Evolutionary conservation across 306 rosid genomes (phyloP).

Genomic region (Prunus mira): DNA sequence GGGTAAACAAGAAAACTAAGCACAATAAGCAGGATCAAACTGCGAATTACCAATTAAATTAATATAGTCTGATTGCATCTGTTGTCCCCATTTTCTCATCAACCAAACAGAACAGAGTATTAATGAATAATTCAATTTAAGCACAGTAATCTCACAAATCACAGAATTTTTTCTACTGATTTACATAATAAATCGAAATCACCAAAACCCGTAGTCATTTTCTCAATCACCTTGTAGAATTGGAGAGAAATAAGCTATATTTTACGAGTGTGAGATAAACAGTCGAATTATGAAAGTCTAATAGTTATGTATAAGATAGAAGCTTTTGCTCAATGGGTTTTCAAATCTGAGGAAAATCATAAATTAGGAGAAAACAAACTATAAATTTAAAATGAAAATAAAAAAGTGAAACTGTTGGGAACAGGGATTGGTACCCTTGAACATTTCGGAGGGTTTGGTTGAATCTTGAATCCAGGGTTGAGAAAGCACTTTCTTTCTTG

Average conservation of each 20-base stretch:
- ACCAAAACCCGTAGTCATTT: conserved; percentile 13
- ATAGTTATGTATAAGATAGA: conserved; percentile 13
- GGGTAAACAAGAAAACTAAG: not conserved
- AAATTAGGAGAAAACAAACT: conserved; percentile 14
- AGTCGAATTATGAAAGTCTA: not conserved
- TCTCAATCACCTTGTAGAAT: conserved; percentile 8
- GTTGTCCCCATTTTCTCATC: conserved; percentile 23
- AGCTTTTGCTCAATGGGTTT: conserved; percentile 6
- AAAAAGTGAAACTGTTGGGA: not conserved
- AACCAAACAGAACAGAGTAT: conserved; percentile 20
- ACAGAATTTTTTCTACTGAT: not conserved
- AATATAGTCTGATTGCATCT: conserved; percentile 4
- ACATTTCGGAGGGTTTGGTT: conserved; percentile 89
- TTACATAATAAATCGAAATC: conserved; percentile 18
- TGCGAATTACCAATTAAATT: not conserved
- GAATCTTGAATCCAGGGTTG: conserved; percentile 68
- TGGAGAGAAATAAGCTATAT: conserved; percentile 22
- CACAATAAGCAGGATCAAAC: not conserved
- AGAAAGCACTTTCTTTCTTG: conserved; percentile 31
- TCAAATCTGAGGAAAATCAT: conserved; percentile 24
- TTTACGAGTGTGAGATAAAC: not conserved
- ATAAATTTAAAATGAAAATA: not conserved
- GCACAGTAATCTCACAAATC: conserved; percentile 26
- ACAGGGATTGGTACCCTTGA: conserved; percentile 56
- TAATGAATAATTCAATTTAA: conserved; percentile 6